Evolutionary conservation across 2,329 filamentous ascomycete genomes (phyloP), one percentile per base, ranked within the genome.

Genomic region (Colletotrichum salicis): DNA sequence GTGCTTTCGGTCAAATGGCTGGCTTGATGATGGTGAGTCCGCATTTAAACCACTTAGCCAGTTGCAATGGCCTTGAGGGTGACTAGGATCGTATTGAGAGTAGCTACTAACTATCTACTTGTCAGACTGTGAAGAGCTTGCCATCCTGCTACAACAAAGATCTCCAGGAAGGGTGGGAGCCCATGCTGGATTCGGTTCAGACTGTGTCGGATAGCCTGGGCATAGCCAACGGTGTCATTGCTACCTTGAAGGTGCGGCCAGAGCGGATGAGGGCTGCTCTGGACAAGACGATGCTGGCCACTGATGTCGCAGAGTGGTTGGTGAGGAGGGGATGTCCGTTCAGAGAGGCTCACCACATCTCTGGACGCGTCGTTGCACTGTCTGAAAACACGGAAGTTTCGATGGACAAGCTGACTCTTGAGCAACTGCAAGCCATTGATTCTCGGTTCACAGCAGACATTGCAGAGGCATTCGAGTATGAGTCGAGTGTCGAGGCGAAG

Each of bases 141-240:
- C 27, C 27, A 29, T 29, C 27, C 5, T 29, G 27, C 27, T 97
- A 97, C 86, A 96, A 97, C 86, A 97, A 97, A 83, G 94, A 97
- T 81, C 83, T 97, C n/a, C 94, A 97, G 82, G 94, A 97, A 83
- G 92, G 90, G 70, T 91, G 94, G 73, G 93, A 97, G 86, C 92
- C 93, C n/a, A 90, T 97, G 83, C 89, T 97, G 60, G 94, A 97
- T 81, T 90, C 92, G 80, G 89, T 95, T 82, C 93, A 95, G 87
- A 96, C 94, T 6, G 87, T 96, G 73, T 88, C 88, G 68, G 93
- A 97, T 85, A 94, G 92, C 78, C 88, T 97, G 66, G 90, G 92
- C 81, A 97, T 97, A 76, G 93, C 93, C 33, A 93, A 93, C 29
- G 93, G 95, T 66, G 92, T 97, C 5, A 86, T 97, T 4, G 89